These are phyloP conservation scores for Chaetothyriales sp. DNA, from an alignment of 2,329 filamentous ascomycete genomes.

Conservation along the genomic window DNA sequence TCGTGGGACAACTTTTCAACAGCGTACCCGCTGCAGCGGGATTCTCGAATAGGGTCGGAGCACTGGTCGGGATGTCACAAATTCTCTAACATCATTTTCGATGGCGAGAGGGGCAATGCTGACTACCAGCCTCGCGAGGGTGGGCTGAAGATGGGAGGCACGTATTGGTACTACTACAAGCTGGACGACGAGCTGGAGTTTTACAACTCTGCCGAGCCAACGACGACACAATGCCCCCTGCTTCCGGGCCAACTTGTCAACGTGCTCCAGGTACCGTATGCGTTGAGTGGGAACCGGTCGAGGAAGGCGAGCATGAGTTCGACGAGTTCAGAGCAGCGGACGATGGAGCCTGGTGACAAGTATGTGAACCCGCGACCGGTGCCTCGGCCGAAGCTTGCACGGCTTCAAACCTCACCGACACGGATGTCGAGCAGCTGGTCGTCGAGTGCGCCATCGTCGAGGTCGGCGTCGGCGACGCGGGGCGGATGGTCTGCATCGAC, in stretches of 20 bases:
- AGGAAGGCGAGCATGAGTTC: slow-evolving; percentile 55
- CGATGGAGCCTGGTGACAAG: slow-evolving; percentile 65
- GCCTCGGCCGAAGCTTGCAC: slow-evolving; percentile 30
- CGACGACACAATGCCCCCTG: slow-evolving; percentile 68
- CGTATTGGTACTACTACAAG: slow-evolving; percentile 94
- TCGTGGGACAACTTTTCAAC: slow-evolving; percentile 91
- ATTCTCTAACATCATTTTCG: slow-evolving; percentile 73
- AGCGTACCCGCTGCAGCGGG: slow-evolving; percentile 67
- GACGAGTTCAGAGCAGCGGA: slow-evolving; percentile 48
- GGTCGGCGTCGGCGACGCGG: not conserved
- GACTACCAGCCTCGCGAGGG: slow-evolving; percentile 48
- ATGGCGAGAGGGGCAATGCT: slow-evolving; percentile 47
- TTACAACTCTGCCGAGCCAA: slow-evolving; percentile 57
- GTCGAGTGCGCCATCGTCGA: not conserved
- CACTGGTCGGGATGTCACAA: slow-evolving; percentile 81
- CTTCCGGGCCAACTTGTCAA: slow-evolving; percentile 82
- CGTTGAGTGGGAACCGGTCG: slow-evolving; percentile 40
- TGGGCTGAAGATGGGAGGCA: slow-evolving; percentile 80
- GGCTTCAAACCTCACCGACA: slow-evolving; percentile 32
- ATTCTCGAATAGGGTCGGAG: slow-evolving; percentile 56
- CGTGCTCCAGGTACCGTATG: slow-evolving; percentile 63
- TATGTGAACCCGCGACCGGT: slow-evolving; percentile 55
- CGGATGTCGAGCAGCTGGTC: slow-evolving; percentile 10
- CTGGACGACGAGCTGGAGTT: slow-evolving; percentile 65
- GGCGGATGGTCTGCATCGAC: slow-evolving; percentile 11